phyloP scores from a whole-genome alignment of 2,329 filamentous ascomycete genomes.

The Exophiala viscosa region DNA sequence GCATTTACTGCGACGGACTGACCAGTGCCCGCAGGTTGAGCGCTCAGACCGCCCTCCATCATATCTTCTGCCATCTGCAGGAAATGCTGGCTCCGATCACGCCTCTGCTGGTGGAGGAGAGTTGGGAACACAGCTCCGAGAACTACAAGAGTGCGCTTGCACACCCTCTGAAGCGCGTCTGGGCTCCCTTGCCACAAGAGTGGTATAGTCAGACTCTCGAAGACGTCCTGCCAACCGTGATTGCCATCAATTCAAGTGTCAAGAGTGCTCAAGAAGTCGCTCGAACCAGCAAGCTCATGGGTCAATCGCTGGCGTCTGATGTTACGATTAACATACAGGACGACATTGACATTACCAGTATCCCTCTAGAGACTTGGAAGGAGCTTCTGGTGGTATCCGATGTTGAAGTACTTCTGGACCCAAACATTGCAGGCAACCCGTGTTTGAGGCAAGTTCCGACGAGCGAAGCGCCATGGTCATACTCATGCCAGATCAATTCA shows the following conservation, averaged over 20 bases:
- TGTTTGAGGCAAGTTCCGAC: not conserved
- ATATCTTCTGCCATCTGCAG: constrained; percentile 68
- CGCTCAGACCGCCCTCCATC: constrained; percentile 55
- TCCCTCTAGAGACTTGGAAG: constrained; percentile 20
- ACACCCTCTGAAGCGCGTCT: constrained; percentile 44
- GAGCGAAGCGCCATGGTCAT: constrained; percentile 10
- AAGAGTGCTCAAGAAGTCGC: constrained; percentile 70
- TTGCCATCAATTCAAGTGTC: constrained; percentile 59
- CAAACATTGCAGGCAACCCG: not conserved
- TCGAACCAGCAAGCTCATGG: constrained; percentile 66
- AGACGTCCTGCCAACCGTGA: constrained; percentile 36
- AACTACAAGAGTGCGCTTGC: constrained; percentile 54
- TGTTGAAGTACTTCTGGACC: constrained; percentile 3
- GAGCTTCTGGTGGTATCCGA: constrained; percentile 25
- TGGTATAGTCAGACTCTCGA: constrained; percentile 28
- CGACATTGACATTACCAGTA: constrained; percentile 8
- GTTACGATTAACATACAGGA: constrained; percentile 42
- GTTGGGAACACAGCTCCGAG: constrained; percentile 71
- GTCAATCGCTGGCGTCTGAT: constrained; percentile 74
- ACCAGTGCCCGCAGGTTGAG: constrained; percentile 58
- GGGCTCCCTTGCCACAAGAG: constrained; percentile 31
- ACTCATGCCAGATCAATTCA: constrained; percentile 11
- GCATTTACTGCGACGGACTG: constrained; percentile 77
- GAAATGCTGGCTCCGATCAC: constrained; percentile 77
- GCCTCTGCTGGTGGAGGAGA: constrained; percentile 81